Evolutionary conservation across 169 alveolate genomes (phyloP).

Genomic region (Theileria equi): DNA sequence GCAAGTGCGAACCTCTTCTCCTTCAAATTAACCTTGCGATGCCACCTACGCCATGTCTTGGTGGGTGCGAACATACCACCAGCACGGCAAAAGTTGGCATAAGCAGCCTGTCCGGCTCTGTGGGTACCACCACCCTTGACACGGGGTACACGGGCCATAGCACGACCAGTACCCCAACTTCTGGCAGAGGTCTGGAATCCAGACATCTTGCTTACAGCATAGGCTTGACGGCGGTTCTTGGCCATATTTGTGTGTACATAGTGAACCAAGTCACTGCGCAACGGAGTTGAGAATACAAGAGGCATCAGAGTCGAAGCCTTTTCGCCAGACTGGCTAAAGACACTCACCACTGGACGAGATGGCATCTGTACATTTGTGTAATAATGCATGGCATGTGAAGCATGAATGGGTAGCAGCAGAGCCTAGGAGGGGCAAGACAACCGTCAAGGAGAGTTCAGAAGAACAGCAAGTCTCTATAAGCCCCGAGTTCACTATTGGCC

Average conservation of each 20-base stretch:
- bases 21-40: conserved; percentile 92
- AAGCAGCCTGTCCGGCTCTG: conserved; percentile 98
- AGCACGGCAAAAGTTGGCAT: conserved; percentile 98
- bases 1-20: conserved; percentile 98
- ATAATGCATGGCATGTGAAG: not conserved
- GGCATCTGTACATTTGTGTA: conserved; percentile 22
- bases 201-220: conserved; percentile 86
- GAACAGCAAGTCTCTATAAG: no score
- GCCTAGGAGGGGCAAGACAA: not conserved
- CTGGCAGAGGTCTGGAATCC: conserved; percentile 97
- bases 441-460: no score
- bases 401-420: not conserved
- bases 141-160: conserved; percentile 98
- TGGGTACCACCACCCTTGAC: conserved; percentile 99
- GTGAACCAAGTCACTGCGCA: conserved; percentile 96
- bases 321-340: conserved; percentile 59
- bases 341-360: conserved; percentile 72
- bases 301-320: conserved; percentile 81
- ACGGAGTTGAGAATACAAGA: conserved; percentile 92
- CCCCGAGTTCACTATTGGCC: no score
- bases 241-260: conserved; percentile 90
- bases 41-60: conserved; percentile 97
- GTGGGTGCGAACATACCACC: conserved; percentile 99
- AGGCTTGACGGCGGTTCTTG: conserved; percentile 95
- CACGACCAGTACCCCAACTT: conserved; percentile 99